These are phyloP conservation scores for Scheffersomyces illinoinensis DNA, from an alignment of 1,139 yeast genomes.

Conservation along the genomic window DNA sequence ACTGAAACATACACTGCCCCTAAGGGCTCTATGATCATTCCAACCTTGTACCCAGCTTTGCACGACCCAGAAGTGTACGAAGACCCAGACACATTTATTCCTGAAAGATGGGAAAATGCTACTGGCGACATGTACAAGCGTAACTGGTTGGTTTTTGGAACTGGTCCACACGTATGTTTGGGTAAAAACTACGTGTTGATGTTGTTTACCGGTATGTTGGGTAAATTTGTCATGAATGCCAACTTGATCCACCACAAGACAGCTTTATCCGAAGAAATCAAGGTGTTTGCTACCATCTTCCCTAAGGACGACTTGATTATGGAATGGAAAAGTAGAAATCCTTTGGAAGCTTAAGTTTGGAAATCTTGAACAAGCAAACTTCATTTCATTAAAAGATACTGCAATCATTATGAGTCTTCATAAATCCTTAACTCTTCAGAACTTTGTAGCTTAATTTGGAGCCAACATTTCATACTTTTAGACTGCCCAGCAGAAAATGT, in stretches of 20 bases:
- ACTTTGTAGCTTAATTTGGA: background rate
- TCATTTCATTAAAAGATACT: background rate
- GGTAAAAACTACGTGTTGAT: conserved; percentile 93
- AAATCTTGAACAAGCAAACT: background rate
- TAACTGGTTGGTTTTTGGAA: conserved; percentile 95
- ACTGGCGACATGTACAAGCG: conserved; percentile 61
- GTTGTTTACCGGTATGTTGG: conserved; percentile 85
- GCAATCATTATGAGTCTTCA: background rate
- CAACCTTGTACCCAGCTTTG: conserved; percentile 90
- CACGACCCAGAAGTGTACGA: conserved; percentile 97
- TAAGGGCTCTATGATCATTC: conserved; percentile 95
- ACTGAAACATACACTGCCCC: conserved; percentile 86
- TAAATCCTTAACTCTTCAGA: background rate
- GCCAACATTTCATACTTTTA: background rate
- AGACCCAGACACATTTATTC: conserved; percentile 88
- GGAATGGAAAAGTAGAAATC: conserved; percentile 68
- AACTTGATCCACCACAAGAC: conserved; percentile 85
- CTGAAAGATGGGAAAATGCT: conserved; percentile 83
- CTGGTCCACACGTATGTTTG: conserved; percentile 94
- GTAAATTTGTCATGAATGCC: conserved; percentile 78
- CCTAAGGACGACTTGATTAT: conserved; percentile 92
- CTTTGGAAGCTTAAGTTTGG: conserved; percentile 17
- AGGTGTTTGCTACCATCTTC: conserved; percentile 96
- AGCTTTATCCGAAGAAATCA: conserved; percentile 81
- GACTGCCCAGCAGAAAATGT: background rate